These are phyloP conservation scores for Aspergillus pseudoterreus DNA, from an alignment of 2,329 filamentous ascomycete species.

Conservation along the genomic window DNA sequence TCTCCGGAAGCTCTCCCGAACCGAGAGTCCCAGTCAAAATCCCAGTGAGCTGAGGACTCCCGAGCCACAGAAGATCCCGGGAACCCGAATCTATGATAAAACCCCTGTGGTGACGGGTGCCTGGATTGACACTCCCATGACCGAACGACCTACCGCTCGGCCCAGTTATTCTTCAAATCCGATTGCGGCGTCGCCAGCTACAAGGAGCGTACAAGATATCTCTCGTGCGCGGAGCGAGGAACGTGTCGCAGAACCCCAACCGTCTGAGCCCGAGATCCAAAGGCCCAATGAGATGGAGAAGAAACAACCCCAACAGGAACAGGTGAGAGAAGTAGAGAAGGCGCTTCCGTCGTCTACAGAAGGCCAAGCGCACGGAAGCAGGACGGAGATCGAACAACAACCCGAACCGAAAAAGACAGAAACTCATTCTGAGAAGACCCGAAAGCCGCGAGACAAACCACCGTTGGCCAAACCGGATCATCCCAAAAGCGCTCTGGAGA, in stretches of 20 bases:
- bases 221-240: conserved; percentile 7
- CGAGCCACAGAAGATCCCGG: conserved; percentile 27
- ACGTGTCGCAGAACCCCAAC: conserved; percentile 2
- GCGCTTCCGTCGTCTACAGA: neutral
- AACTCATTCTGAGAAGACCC: neutral
- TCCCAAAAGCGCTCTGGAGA: conserved; percentile 41
- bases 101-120: conserved; percentile 45
- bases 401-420: neutral
- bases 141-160: conserved; percentile 29
- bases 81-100: conserved; percentile 36
- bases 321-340: conserved; percentile 1
- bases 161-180: conserved; percentile 24
- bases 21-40: conserved; percentile 30
- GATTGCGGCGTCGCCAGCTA: conserved; percentile 17
- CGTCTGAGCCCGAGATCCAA: neutral
- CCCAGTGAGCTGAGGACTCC: conserved; percentile 28
- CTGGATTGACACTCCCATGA: conserved; percentile 46
- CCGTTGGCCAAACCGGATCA: conserved; percentile 34
- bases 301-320: neutral
- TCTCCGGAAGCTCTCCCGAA: conserved; percentile 40
- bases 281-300: conserved; percentile 5
- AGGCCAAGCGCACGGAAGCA: neutral
- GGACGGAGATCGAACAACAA: neutral
- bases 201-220: conserved; percentile 6
- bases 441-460: conserved; percentile 3